Percentiles rank a stretch among this genome's conserved stretches.
These are phyloP conservation scores for Colletotrichum orchidophilum DNA, from an alignment of 2,329 filamentous ascomycete genomes.

Conservation along the genomic window DNA sequence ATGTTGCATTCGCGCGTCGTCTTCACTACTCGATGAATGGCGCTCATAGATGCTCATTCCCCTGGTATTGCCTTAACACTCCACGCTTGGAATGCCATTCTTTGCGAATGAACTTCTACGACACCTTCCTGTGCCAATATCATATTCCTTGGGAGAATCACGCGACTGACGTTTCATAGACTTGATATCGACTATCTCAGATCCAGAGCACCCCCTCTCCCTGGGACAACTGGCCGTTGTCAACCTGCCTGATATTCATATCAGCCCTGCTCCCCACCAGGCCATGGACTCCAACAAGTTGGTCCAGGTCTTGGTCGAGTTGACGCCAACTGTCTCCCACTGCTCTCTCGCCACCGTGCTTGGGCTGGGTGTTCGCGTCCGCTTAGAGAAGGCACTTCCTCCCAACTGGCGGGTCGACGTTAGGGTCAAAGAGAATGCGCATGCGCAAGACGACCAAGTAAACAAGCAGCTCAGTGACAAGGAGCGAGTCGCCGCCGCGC, in stretches of 20 bases:
- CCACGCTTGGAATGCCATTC: neutral
- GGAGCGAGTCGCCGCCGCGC: conserved; percentile 91
- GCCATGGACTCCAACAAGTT: conserved; percentile 62
- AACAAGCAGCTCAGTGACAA: conserved; percentile 98
- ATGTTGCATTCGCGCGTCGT: conserved; percentile 2
- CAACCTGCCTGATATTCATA: conserved; percentile 91
- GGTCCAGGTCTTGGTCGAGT: conserved; percentile 83
- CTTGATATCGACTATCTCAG: conserved; percentile 92
- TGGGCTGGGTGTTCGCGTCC: conserved; percentile 89
- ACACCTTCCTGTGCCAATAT: neutral
- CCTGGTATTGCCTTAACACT: neutral
- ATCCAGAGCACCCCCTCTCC: conserved; percentile 95
- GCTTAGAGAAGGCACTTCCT: conserved; percentile 89
- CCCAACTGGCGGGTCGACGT: conserved; percentile 94
- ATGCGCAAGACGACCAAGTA: conserved; percentile 92
- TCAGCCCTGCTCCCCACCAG: conserved; percentile 72
- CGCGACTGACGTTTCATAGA: conserved; percentile 64
- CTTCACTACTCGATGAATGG: neutral
- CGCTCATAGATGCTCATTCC: neutral
- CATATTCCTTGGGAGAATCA: conserved; percentile 34
- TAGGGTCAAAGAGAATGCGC: conserved; percentile 94
- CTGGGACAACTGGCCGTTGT: conserved; percentile 94
- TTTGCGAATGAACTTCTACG: neutral
- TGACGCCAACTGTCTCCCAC: conserved; percentile 96
- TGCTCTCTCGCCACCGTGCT: conserved; percentile 97